These are phyloP conservation scores for Aspergillus bombycis DNA, from an alignment of 2,329 filamentous ascomycete species.

Conservation along the genomic window DNA sequence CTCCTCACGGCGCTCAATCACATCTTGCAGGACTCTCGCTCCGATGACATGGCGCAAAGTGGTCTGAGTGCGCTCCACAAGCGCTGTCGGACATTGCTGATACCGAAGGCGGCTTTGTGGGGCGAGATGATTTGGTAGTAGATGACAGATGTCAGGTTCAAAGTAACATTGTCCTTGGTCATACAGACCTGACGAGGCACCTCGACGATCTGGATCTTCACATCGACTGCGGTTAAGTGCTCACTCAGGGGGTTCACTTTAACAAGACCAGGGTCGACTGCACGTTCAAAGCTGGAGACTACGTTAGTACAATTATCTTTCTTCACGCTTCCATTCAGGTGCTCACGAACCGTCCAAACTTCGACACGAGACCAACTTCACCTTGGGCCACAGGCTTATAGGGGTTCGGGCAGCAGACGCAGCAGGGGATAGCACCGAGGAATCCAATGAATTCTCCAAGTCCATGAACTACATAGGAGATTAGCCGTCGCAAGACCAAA, in stretches of 20 bases:
- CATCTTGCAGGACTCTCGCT: constrained; percentile 92
- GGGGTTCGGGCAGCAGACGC: constrained; percentile 88
- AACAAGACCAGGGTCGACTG: constrained; percentile 93
- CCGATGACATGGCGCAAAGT: constrained; percentile 96
- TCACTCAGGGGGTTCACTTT: constrained; percentile 97
- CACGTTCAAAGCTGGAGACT: constrained; percentile 73
- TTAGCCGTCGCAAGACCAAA: constrained; percentile 6
- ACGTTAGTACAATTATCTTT: constrained; percentile 7
- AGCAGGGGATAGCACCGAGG: constrained; percentile 86
- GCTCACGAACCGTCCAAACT: constrained; percentile 69
- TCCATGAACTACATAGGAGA: constrained; percentile 60
- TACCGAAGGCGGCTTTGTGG: constrained; percentile 96
- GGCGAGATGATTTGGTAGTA: constrained; percentile 97
- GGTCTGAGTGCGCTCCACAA: constrained; percentile 96
- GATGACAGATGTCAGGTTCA: constrained; percentile 93
- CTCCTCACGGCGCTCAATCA: constrained; percentile 97
- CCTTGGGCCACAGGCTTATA: constrained; percentile 92
- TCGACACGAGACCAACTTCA: constrained; percentile 92
- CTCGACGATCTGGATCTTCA: constrained; percentile 98
- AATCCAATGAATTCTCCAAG: constrained; percentile 77
- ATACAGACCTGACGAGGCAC: constrained; percentile 97
- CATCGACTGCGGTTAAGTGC: constrained; percentile 86
- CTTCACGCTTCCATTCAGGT: not conserved
- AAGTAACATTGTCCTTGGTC: constrained; percentile 98
- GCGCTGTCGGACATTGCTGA: constrained; percentile 93